phyloP scores from a whole-genome alignment of 192 early-diverging fungal genomes.

The Helicostylum pulchrum region DNA sequence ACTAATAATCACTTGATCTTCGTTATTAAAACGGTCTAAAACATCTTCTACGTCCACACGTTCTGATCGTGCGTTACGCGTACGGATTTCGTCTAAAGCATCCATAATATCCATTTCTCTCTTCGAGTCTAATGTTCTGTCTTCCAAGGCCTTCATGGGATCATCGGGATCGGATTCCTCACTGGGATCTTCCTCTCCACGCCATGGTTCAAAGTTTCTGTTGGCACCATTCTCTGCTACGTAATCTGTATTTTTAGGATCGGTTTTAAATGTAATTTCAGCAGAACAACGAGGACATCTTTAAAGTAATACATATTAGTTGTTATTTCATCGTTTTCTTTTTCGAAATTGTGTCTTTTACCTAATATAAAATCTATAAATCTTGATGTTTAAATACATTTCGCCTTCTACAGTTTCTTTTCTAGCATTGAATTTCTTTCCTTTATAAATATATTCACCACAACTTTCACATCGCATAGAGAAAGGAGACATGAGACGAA shows the following conservation, averaged over 20 bases:
- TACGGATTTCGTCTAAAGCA: conserved; percentile 91
- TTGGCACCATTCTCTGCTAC: conserved; percentile 88
- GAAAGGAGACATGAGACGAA: conserved; percentile 97
- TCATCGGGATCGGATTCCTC: conserved; percentile 82
- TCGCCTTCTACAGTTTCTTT: conserved; percentile 83
- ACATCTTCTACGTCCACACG: conserved; percentile 67
- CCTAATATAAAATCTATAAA: conserved; percentile 73
- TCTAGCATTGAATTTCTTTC: conserved; percentile 97
- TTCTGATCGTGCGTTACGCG: conserved; percentile 81
- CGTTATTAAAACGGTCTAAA: conserved; percentile 47
- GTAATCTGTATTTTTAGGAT: conserved; percentile 94
- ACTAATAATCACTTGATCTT: conserved; percentile 36
- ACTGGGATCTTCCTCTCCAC: conserved; percentile 57
- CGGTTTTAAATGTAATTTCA: conserved; percentile 98
- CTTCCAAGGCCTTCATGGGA: conserved; percentile 94
- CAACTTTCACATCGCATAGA: conserved; percentile 97
- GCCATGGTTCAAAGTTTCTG: conserved; percentile 95
- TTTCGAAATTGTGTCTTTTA: conserved; percentile 6
- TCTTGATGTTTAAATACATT: conserved; percentile 70
- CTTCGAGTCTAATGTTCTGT: conserved; percentile 89
- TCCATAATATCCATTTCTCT: conserved; percentile 98
- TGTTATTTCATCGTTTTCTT: background rate
- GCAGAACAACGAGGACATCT: conserved; percentile 92
- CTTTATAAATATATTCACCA: conserved; percentile 96
- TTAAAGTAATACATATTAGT: conserved; percentile 44